A percentile compares a stretch with the other conserved stretches of the same genome.
Evolutionary conservation across 306 rosid genomes (phyloP).

Genomic region (Prunus dulcis): DNA sequence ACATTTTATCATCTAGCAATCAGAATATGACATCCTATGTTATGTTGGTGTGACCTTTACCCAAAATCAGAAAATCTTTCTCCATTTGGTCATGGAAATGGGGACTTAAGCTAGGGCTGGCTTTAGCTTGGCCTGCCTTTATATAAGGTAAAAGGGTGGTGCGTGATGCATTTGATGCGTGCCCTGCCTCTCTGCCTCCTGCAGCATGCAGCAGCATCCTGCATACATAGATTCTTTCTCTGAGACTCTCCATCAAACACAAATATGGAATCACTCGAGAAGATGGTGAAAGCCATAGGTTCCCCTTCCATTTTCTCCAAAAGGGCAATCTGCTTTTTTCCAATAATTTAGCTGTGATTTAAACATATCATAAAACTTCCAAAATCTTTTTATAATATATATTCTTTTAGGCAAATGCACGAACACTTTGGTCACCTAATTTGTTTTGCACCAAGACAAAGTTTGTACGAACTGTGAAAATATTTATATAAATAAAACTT

Average conservation of each 20-base stretch:
- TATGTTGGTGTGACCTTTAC: background rate
- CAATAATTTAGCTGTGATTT: background rate
- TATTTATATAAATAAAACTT: background rate
- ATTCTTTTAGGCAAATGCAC: background rate
- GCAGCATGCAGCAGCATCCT: background rate
- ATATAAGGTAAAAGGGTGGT: constrained; percentile 17
- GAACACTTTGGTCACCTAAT: background rate
- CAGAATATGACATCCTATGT: constrained; percentile 7
- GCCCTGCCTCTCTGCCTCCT: constrained; percentile 11
- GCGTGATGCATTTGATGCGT: background rate
- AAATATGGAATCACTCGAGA: constrained; percentile 34
- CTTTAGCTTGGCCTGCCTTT: constrained; percentile 38
- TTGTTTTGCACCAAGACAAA: background rate
- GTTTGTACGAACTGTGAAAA: background rate
- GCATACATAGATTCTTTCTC: constrained; percentile 27
- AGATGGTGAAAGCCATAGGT: constrained; percentile 31
- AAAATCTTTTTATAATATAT: background rate
- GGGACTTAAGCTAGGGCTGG: constrained; percentile 32
- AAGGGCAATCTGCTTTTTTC: constrained; percentile 45
- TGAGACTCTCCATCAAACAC: constrained; percentile 20
- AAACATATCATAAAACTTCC: constrained; percentile 22
- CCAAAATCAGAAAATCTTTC: constrained; percentile 12
- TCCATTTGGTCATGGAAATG: constrained; percentile 28
- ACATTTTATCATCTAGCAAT: background rate
- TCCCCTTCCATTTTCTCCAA: constrained; percentile 35